Evolutionary conservation across 371 early-diverging fungal genomes (phyloP).

Genomic region (Apophysomyces variabilis): DNA sequence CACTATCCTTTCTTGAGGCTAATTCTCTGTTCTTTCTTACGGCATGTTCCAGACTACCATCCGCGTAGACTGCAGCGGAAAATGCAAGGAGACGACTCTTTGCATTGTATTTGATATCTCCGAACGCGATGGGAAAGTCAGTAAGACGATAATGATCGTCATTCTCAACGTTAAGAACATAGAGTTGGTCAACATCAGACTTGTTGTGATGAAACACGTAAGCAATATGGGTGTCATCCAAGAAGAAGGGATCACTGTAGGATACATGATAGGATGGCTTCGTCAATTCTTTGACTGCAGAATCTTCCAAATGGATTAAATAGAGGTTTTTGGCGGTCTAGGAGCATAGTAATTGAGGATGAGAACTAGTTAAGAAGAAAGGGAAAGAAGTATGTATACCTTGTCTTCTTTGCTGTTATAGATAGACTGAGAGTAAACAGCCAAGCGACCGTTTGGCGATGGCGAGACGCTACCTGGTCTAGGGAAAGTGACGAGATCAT

Average conservation of each 20-base stretch:
- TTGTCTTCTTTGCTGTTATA: conserved; percentile 53
- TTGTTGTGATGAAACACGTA: conserved; percentile 42
- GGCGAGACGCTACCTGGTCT: conserved; percentile 51
- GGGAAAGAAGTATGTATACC: conserved; percentile 20
- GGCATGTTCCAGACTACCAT: conserved; percentile 48
- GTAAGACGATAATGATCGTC: conserved; percentile 53
- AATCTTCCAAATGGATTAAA: conserved; percentile 40
- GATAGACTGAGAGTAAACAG: conserved; percentile 56
- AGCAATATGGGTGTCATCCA: conserved; percentile 56
- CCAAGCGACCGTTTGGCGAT: conserved; percentile 52
- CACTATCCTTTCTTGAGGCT: conserved; percentile 55
- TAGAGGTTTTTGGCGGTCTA: conserved; percentile 53
- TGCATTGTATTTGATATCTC: conserved; percentile 52
- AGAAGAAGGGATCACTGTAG: conserved; percentile 58
- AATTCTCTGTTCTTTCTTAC: conserved; percentile 45
- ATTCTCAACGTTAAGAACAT: conserved; percentile 41
- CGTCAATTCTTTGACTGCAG: conserved; percentile 42
- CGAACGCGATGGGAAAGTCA: conserved; percentile 51
- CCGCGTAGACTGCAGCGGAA: conserved; percentile 58
- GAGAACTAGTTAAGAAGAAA: background rate
- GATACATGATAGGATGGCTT: conserved; percentile 38
- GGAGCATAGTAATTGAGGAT: too few species aligned
- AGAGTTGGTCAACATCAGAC: conserved; percentile 41
- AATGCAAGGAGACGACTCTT: conserved; percentile 53
- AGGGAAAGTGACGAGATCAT: conserved; percentile 55